Percentiles rank a stretch among this genome's conserved stretches.
Evolutionary conservation across 306 rosid genomes (phyloP).

Genomic region (Quercus alba): DNA sequence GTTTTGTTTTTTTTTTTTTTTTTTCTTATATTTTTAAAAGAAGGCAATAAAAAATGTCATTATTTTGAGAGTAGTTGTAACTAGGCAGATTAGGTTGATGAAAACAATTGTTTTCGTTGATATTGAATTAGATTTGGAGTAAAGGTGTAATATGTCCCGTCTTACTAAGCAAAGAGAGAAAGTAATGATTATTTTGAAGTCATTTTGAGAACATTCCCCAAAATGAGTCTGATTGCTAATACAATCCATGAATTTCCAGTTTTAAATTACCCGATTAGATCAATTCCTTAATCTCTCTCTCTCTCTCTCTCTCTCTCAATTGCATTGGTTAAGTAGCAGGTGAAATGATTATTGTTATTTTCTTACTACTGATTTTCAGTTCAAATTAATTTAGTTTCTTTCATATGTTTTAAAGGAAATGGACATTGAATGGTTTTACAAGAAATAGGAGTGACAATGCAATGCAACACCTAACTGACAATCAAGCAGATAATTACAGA

Average conservation of each 20-base stretch:
- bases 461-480: constrained; percentile 43
- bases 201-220: not conserved
- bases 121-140: constrained; percentile 36
- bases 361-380: not conserved
- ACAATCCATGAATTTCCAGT: not conserved
- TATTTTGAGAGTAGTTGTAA: constrained; percentile 39
- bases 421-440: not conserved
- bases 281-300: not conserved
- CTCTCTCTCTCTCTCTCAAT: not conserved
- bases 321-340: too few relatives aligned
- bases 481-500: constrained; percentile 20
- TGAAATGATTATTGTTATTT: not conserved
- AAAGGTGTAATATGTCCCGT: constrained; percentile 31
- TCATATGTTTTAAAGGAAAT: not conserved
- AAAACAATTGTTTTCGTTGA: constrained; percentile 40
- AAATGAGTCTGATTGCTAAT: not conserved
- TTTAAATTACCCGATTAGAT: not conserved
- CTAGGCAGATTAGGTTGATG: constrained; percentile 46
- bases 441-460: not conserved
- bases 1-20: not conserved
- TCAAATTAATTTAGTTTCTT: not conserved
- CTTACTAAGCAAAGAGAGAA: constrained; percentile 2
- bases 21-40: too few relatives aligned
- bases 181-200: not conserved
- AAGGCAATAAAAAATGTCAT: constrained; percentile 10